Percentiles rank a stretch among this genome's conserved stretches.
Conservation (phyloP, 106 monocot species). For the Chionographis japonica region DNA sequence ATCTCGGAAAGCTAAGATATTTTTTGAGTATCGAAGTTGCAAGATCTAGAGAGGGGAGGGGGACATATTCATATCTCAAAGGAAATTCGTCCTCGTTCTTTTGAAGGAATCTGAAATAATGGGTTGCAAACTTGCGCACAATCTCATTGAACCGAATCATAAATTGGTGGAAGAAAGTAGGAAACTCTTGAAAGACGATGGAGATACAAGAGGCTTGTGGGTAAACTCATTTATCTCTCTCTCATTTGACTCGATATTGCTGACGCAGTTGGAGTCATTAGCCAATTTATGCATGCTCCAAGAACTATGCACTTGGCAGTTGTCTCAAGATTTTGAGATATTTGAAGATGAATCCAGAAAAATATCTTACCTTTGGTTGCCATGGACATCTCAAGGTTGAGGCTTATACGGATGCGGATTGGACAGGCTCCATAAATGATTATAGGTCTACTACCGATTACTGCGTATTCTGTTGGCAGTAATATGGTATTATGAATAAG, state of each 20-base stretch:
- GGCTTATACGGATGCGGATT: too few species aligned
- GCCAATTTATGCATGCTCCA: not conserved
- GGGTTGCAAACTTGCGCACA: not conserved
- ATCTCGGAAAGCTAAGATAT: too few species aligned
- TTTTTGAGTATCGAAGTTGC: not conserved
- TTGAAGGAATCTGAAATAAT: not conserved
- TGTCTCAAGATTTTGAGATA: not conserved
- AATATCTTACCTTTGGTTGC: too few species aligned
- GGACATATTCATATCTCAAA: not conserved
- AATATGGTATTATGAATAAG: too few species aligned
- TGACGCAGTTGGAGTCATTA: not conserved
- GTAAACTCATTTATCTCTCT: not conserved
- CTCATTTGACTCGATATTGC: not conserved
- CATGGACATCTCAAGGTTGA: too few species aligned
- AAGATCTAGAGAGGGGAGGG: not conserved
- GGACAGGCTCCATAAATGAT: too few species aligned
- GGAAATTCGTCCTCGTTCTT: constrained; percentile 1
- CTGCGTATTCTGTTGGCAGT: too few species aligned
- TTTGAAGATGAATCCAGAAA: not conserved
- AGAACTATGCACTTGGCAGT: not conserved
- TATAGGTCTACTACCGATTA: too few species aligned
- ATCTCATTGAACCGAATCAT: not conserved
- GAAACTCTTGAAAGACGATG: not conserved
- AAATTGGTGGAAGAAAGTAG: not conserved
- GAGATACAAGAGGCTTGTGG: not conserved